Percentiles rank a stretch among this genome's conserved stretches.
Conservation (phyloP, 805 yeast species). For the Yarrowia alimentaria region DNA sequence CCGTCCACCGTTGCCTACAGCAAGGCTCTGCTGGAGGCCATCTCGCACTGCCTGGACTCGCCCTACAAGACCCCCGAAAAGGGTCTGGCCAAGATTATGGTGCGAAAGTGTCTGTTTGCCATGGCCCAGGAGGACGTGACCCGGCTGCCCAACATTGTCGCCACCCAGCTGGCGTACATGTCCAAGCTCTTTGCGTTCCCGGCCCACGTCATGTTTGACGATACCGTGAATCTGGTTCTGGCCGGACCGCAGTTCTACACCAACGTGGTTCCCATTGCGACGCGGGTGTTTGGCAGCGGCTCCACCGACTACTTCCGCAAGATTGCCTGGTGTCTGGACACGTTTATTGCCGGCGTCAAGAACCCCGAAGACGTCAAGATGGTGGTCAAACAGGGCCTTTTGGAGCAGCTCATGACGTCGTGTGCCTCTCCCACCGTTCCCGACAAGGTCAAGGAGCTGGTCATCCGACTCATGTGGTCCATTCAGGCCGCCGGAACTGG, state of each 20-base stretch:
- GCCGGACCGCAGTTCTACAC: conserved; percentile 48
- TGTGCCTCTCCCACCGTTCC: conserved; percentile 15
- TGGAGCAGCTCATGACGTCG: conserved; percentile 46
- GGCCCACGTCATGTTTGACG: conserved; percentile 72
- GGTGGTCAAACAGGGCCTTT: conserved; percentile 52
- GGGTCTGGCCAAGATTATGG: conserved; percentile 31
- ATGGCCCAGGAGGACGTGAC: conserved; percentile 14
- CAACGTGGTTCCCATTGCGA: conserved; percentile 38
- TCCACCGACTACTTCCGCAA: conserved; percentile 55
- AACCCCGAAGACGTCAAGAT: conserved; percentile 53
- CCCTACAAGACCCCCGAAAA: conserved; percentile 34
- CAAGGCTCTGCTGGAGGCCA: conserved; percentile 48
- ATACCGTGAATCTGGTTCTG: conserved; percentile 63
- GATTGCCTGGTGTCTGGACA: conserved; percentile 62
- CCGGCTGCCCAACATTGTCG: conserved; percentile 49
- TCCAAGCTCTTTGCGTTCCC: conserved; percentile 63
- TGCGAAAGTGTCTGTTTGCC: conserved; percentile 6
- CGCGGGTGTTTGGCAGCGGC: conserved; percentile 44
- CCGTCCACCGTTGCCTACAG: not conserved
- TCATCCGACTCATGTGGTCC: conserved; percentile 15
- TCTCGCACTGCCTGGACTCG: conserved; percentile 38
- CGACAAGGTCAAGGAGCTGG: conserved; percentile 6
- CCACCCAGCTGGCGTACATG: conserved; percentile 56
- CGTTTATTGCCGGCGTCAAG: conserved; percentile 49
- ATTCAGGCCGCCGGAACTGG: conserved; percentile 13